These are phyloP conservation scores for Penicillium sp. DNA, from an alignment of 2,329 filamentous ascomycete genomes.

Conservation along the genomic window DNA sequence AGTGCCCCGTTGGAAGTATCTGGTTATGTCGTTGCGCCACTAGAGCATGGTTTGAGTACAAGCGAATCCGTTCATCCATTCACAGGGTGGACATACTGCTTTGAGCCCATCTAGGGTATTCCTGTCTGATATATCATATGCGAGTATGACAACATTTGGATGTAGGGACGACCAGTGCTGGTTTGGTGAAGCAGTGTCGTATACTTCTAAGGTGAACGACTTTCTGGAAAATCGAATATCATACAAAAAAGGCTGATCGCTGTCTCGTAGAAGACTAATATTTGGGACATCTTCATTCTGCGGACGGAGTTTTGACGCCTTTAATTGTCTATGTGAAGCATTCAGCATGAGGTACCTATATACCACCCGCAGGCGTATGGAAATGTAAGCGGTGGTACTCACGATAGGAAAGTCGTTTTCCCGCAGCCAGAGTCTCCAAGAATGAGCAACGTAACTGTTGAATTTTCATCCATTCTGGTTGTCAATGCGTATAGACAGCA, in stretches of 20 bases:
- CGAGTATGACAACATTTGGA: slow-evolving; percentile 55
- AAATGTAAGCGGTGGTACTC: slow-evolving; percentile 28
- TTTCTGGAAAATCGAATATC: slow-evolving; percentile 55
- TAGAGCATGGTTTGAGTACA: slow-evolving; percentile 16
- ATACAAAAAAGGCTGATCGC: slow-evolving; percentile 57
- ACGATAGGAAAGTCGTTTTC: slow-evolving; percentile 62
- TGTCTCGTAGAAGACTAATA: slow-evolving; percentile 47
- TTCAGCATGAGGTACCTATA: background rate
- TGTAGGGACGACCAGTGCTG: slow-evolving; percentile 52
- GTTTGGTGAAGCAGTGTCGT: slow-evolving; percentile 55
- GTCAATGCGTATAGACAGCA: background rate
- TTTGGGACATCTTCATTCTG: slow-evolving; percentile 21
- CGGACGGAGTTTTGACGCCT: slow-evolving; percentile 12
- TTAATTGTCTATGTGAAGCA: slow-evolving; percentile 16
- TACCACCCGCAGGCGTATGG: background rate
- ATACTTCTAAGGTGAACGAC: slow-evolving; percentile 53
- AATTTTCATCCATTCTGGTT: slow-evolving; percentile 2
- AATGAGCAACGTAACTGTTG: slow-evolving; percentile 45
- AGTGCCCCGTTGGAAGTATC: slow-evolving; percentile 48
- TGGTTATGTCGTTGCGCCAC: slow-evolving; percentile 42
- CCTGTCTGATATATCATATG: slow-evolving; percentile 56
- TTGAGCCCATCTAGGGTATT: slow-evolving; percentile 47
- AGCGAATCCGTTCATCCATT: background rate
- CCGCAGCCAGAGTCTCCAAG: slow-evolving; percentile 58
- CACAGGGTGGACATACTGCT: slow-evolving; percentile 21